Evolutionary conservation across 2,329 filamentous ascomycete species (phyloP), one percentile per base, ranked within the genome.

Genomic region (Dactylellina haptotyla): DNA sequence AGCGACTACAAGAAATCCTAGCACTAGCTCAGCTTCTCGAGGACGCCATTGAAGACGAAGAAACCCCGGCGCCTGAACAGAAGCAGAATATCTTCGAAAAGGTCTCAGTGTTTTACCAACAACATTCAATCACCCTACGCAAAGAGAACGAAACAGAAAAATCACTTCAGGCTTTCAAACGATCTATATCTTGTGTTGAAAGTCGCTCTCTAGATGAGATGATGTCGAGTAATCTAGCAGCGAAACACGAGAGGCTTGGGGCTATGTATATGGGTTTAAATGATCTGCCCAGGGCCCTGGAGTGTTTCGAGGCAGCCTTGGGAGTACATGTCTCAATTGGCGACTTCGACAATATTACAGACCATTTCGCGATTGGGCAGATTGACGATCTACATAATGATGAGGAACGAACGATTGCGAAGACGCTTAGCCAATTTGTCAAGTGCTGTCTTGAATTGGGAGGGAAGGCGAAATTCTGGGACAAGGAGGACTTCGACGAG

Each of bases 211-310:
- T 72, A 16, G 58, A 65, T 12, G 77, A 78, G 32, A 59, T 75
- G 6, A 56, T 73, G 45, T 54, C 66, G 9, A 75, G 76, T 18
- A 76, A 76, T 28, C 63, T 76, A 1, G 74, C 75, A 14, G 28
- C 65, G 26, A 78, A 76, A 59, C 74, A 74, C 46, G 76, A 78
- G 50, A 67, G 70, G 39, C 50, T 78, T 34, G 77, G 77, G 5
- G 75, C 53, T 37, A 58, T 75, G 23, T 77, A 77, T 53, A 46
- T 77, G n/a, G 34, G 58, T 3, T 57, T 69, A 4, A 67, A 77
- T 16, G 77, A 78, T 50, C 71, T 67, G 25, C 56, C 61, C 14
- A 70, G 54, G 16, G 76, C 76, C 14, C 64, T 77, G 23, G 75
- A 78, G 30, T 61, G 67, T 28, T 72, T 72, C 30, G 59, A 61